phyloP scores from a whole-genome alignment of 1,284 basidiomycete species.

The Pascua sp. region DNA sequence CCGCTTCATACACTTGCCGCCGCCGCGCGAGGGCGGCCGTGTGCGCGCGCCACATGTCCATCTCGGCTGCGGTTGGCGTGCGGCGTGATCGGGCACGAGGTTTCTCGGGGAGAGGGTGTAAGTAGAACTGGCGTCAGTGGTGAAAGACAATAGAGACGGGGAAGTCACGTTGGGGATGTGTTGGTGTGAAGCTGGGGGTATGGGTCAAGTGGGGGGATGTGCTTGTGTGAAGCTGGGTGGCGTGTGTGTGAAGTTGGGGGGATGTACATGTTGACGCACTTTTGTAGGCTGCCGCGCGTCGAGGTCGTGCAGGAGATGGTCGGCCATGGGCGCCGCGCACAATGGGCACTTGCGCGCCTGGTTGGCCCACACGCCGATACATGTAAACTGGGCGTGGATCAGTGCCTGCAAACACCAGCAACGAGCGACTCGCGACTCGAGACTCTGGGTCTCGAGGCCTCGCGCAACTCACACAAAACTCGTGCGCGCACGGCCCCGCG shows the following conservation, averaged over 20 bases:
- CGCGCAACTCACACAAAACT: slow-evolving; percentile 57
- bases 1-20: slow-evolving; percentile 66
- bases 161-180: too few relatives aligned
- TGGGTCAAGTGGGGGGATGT: too few relatives aligned
- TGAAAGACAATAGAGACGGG: background rate
- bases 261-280: slow-evolving; percentile 29
- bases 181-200: too few relatives aligned
- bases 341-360: slow-evolving; percentile 63
- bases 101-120: slow-evolving; percentile 58
- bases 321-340: slow-evolving; percentile 68
- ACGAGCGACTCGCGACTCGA: background rate
- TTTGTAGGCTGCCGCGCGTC: slow-evolving; percentile 39
- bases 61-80: background rate
- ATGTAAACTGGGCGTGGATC: slow-evolving; percentile 65
- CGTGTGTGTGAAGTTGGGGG: background rate
- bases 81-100: slow-evolving; percentile 5
- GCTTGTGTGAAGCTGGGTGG: too few relatives aligned
- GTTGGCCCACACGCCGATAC: slow-evolving; percentile 78
- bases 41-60: background rate
- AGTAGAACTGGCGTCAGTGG: slow-evolving; percentile 57
- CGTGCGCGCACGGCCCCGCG: slow-evolving; percentile 72
- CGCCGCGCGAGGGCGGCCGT: slow-evolving; percentile 51
- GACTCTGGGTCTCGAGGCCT: too few relatives aligned
- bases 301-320: slow-evolving; percentile 70
- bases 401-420: background rate